Percentiles rank a stretch among this genome's conserved stretches.
Evolutionary conservation across 2,329 filamentous ascomycete species (phyloP).

Genomic region (Chaetomium sp.): DNA sequence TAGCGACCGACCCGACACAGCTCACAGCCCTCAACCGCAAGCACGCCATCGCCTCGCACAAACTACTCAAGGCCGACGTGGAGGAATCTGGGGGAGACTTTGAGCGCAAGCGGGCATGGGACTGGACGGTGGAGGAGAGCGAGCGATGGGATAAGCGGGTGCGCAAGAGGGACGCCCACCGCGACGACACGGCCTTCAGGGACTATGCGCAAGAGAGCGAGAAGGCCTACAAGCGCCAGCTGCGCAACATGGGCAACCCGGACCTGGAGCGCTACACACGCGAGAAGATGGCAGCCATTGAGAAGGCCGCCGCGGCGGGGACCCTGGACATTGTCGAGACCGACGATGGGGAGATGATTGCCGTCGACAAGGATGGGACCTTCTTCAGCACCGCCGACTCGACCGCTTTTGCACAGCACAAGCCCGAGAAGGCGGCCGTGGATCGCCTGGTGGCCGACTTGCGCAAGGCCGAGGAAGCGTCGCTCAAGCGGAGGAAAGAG

Average conservation of each 20-base stretch:
- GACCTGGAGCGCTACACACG: slow-evolving; percentile 84
- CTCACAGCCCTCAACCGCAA: slow-evolving; percentile 80
- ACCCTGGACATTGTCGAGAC: slow-evolving; percentile 93
- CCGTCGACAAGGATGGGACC: slow-evolving; percentile 84
- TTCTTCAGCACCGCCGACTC: slow-evolving; percentile 90
- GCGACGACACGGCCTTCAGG: slow-evolving; percentile 85
- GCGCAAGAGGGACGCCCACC: slow-evolving; percentile 78
- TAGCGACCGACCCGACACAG: slow-evolving; percentile 74
- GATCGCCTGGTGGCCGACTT: slow-evolving; percentile 86
- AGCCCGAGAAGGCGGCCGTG: slow-evolving; percentile 82
- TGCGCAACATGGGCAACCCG: slow-evolving; percentile 71
- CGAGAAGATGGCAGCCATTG: slow-evolving; percentile 81
- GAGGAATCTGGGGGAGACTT: slow-evolving; percentile 87
- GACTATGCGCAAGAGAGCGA: slow-evolving; percentile 85
- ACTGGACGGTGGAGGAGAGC: slow-evolving; percentile 94
- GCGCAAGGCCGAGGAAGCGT: slow-evolving; percentile 81
- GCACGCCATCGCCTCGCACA: slow-evolving; percentile 85
- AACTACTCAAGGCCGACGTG: slow-evolving; percentile 88
- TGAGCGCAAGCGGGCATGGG: slow-evolving; percentile 96
- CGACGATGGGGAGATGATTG: slow-evolving; percentile 91
- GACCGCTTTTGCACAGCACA: slow-evolving; percentile 78
- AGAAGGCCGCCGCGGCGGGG: slow-evolving; percentile 80
- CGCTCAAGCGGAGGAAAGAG: slow-evolving; percentile 83
- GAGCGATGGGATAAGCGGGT: slow-evolving; percentile 91
- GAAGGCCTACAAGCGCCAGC: slow-evolving; percentile 91